A percentile compares a stretch with the other conserved stretches of the same genome.
Evolutionary conservation across 768 basidiomycete species (phyloP).

Genomic region (Amanita molliuscula): DNA sequence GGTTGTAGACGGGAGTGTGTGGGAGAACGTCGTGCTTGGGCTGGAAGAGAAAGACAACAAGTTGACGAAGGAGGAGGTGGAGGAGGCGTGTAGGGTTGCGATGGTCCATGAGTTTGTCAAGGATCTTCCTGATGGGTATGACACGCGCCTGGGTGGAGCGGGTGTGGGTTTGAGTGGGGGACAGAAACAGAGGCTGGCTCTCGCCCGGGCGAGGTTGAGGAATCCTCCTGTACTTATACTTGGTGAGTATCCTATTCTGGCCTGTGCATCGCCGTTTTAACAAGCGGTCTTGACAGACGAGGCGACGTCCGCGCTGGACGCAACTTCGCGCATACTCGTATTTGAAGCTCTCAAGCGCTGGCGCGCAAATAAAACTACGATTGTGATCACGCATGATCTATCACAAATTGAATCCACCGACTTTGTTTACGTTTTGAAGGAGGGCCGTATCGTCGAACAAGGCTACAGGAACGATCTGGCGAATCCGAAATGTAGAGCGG

Average conservation of each 20-base stretch:
- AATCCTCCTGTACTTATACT: constrained; percentile 87
- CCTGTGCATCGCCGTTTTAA: background rate
- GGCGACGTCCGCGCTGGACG: constrained; percentile 78
- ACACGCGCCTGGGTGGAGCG: constrained; percentile 64
- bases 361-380: constrained; percentile 74
- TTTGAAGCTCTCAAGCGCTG: constrained; percentile 61
- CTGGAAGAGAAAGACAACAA: constrained; percentile 35
- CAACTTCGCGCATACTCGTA: constrained; percentile 77
- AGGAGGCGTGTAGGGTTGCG: constrained; percentile 74
- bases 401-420: constrained; percentile 66
- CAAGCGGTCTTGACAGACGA: constrained; percentile 54
- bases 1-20: constrained; percentile 69
- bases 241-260: constrained; percentile 41
- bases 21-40: constrained; percentile 82
- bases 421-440: constrained; percentile 88
- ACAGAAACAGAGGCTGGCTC: constrained; percentile 82
- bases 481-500: constrained; percentile 14
- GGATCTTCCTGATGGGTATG: constrained; percentile 82
- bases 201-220: constrained; percentile 78
- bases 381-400: constrained; percentile 94
- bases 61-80: constrained; percentile 59
- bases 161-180: constrained; percentile 84
- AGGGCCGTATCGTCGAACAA: constrained; percentile 74
- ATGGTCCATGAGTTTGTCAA: constrained; percentile 81
- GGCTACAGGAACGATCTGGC: constrained; percentile 82